Percentiles rank a stretch among this genome's conserved stretches.
Conservation (phyloP, 2,329 filamentous ascomycete genomes). For the Apiospora pterosperma region DNA sequence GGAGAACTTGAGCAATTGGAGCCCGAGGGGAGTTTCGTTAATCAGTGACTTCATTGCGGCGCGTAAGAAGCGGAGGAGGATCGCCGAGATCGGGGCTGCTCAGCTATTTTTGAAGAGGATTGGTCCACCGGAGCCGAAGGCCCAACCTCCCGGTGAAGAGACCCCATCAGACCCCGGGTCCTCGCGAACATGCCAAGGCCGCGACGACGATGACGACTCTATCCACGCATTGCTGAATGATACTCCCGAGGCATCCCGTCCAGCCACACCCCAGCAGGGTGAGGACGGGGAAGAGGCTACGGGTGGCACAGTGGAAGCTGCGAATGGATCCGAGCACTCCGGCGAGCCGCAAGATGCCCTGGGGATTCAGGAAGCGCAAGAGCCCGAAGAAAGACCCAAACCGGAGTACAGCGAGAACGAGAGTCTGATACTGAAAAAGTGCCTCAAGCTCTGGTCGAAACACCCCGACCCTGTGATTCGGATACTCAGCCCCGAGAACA, state of each 20-base stretch:
- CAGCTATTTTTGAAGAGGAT: constrained; percentile 63
- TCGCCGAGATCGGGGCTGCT: constrained; percentile 76
- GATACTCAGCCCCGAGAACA: constrained; percentile 59
- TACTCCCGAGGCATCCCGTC: constrained; percentile 50
- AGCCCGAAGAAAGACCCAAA: constrained; percentile 29
- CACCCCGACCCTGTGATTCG: constrained; percentile 54
- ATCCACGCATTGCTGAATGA: constrained; percentile 58
- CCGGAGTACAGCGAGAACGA: constrained; percentile 46
- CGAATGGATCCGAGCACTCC: not conserved
- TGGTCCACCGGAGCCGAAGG: constrained; percentile 41
- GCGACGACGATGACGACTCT: constrained; percentile 42
- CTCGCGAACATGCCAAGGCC: constrained; percentile 27
- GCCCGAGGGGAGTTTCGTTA: constrained; percentile 82
- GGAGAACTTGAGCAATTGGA: constrained; percentile 80
- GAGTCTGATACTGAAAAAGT: constrained; percentile 47
- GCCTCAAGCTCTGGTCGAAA: constrained; percentile 62
- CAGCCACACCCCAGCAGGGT: constrained; percentile 23
- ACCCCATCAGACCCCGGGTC: constrained; percentile 32
- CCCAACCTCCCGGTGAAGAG: constrained; percentile 29
- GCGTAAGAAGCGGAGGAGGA: constrained; percentile 68
- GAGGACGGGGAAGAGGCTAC: not conserved
- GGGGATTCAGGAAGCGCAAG: constrained; percentile 13
- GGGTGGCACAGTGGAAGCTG: not conserved
- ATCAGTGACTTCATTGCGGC: constrained; percentile 82
- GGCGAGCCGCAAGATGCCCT: not conserved